Percentiles rank a stretch among this genome's conserved stretches.
Conservation (phyloP, 1,284 basidiomycete genomes). For the Apiotrichum porosum region DNA sequence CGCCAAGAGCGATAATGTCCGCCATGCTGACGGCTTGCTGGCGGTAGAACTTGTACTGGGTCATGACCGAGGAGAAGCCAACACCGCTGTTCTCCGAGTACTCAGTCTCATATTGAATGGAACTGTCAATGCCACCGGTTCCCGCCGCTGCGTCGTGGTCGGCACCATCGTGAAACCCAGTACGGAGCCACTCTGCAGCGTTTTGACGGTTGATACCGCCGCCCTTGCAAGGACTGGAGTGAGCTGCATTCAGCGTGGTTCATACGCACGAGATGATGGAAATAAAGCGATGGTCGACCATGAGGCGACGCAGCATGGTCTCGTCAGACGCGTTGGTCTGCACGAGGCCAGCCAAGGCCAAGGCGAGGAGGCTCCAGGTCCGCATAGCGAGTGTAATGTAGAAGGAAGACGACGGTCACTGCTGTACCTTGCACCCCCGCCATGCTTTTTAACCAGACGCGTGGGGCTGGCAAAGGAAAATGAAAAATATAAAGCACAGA, state of each 20-base stretch:
- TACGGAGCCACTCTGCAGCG: slow-evolving; percentile 18
- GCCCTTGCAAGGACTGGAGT: slow-evolving; percentile 37
- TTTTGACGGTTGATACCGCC: slow-evolving; percentile 12
- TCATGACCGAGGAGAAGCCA: slow-evolving; percentile 7
- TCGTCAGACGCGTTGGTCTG: not conserved
- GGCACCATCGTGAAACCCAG: slow-evolving; percentile 19
- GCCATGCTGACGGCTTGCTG: slow-evolving; percentile 13
- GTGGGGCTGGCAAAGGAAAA: too few species aligned
- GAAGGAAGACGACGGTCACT: too few species aligned
- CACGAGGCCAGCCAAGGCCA: not conserved
- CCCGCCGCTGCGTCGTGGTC: slow-evolving; percentile 13
- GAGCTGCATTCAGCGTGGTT: not conserved
- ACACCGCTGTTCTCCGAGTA: slow-evolving; percentile 11
- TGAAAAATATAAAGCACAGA: too few species aligned
- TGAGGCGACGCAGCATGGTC: slow-evolving; percentile 12
- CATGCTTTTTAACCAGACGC: too few species aligned
- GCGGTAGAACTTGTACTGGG: slow-evolving; percentile 12
- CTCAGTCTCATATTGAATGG: slow-evolving; percentile 14
- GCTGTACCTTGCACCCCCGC: too few species aligned
- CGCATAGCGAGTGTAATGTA: too few species aligned
- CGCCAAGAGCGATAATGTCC: slow-evolving; percentile 16
- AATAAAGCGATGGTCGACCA: slow-evolving; percentile 9
- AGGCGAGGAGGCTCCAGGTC: not conserved
- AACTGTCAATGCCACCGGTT: slow-evolving; percentile 19
- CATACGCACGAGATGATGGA: slow-evolving; percentile 6